A percentile compares a stretch with the other conserved stretches of the same genome.
phyloP scores from a whole-genome alignment of 176 grass and related monocot species.

The Cocos nucifera region DNA sequence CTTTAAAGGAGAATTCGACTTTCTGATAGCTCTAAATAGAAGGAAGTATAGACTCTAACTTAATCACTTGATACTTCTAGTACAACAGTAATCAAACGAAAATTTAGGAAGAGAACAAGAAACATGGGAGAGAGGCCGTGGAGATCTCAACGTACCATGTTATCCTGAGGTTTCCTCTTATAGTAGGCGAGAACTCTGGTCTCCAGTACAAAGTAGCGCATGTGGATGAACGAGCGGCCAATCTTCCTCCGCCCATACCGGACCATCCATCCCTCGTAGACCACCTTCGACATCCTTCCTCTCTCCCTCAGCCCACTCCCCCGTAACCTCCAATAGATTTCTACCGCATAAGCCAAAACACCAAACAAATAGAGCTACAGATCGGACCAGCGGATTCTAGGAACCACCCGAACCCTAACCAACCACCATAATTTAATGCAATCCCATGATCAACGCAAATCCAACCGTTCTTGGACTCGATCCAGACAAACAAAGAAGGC shows the following conservation, averaged over 20 bases:
- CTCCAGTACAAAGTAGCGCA: conserved; percentile 89
- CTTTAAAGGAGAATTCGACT: not conserved
- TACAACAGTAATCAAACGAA: too few species aligned
- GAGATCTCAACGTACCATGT: conserved; percentile 21
- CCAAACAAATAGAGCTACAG: not conserved
- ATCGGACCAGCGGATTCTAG: too few species aligned
- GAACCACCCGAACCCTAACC: too few species aligned
- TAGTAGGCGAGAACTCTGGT: conserved; percentile 68
- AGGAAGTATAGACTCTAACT: too few species aligned
- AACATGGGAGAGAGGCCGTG: not conserved
- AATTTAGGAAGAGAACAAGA: too few species aligned
- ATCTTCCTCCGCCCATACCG: conserved; percentile 84
- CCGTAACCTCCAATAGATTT: not conserved
- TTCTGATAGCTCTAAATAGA: not conserved
- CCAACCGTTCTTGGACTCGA: too few species aligned
- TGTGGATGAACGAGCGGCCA: conserved; percentile 75
- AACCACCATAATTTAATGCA: too few species aligned
- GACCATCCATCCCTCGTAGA: conserved; percentile 98
- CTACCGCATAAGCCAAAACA: not conserved
- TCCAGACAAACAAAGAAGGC: too few species aligned
- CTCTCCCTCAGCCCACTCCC: not conserved
- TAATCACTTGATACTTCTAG: too few species aligned
- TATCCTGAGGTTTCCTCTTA: conserved; percentile 85
- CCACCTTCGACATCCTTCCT: conserved; percentile 35
- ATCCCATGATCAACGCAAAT: too few species aligned